Percentiles rank a stretch among this genome's conserved stretches.
phyloP scores from a whole-genome alignment of 1,284 basidiomycete species.

The Austroboletus novae-zelandiae region DNA sequence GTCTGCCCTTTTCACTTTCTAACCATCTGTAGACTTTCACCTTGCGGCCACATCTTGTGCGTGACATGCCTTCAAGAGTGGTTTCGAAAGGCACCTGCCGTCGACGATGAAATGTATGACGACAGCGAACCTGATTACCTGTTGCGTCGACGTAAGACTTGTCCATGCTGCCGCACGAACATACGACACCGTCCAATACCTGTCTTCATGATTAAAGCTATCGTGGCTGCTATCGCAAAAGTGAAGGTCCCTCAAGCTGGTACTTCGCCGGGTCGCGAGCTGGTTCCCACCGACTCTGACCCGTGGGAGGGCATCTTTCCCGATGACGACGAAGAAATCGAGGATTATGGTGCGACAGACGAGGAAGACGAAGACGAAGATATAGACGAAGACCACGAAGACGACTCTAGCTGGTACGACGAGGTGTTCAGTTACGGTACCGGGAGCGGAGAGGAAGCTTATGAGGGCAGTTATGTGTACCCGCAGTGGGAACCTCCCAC shows the following conservation, averaged over 20 bases:
- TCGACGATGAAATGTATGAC: constrained; percentile 53
- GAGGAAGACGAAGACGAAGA: constrained; percentile 32
- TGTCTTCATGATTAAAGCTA: constrained; percentile 62
- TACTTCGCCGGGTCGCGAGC: constrained; percentile 22
- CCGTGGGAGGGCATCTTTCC: constrained; percentile 70
- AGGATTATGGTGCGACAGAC: constrained; percentile 40
- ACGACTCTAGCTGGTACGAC: constrained; percentile 33
- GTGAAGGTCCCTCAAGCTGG: constrained; percentile 26
- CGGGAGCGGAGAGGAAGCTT: constrained; percentile 37
- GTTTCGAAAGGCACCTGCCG: constrained; percentile 64
- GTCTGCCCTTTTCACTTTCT: constrained; percentile 1
- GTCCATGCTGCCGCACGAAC: constrained; percentile 63
- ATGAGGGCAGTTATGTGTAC: constrained; percentile 38
- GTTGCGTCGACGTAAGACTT: constrained; percentile 60
- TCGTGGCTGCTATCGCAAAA: constrained; percentile 49
- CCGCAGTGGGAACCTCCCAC: constrained; percentile 59
- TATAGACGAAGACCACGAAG: constrained; percentile 29
- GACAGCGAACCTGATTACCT: constrained; percentile 50
- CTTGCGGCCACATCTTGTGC: constrained; percentile 72
- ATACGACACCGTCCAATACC: constrained; percentile 62
- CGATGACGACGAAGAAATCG: constrained; percentile 40
- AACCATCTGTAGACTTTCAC: constrained; percentile 49
- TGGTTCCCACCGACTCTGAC: constrained; percentile 40
- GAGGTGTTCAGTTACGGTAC: constrained; percentile 36
- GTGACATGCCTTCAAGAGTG: constrained; percentile 67